Evolutionary conservation across 345 rosid genomes (phyloP), one percentile per base, ranked within the genome.

Genomic region (Sisymbrium irio): DNA sequence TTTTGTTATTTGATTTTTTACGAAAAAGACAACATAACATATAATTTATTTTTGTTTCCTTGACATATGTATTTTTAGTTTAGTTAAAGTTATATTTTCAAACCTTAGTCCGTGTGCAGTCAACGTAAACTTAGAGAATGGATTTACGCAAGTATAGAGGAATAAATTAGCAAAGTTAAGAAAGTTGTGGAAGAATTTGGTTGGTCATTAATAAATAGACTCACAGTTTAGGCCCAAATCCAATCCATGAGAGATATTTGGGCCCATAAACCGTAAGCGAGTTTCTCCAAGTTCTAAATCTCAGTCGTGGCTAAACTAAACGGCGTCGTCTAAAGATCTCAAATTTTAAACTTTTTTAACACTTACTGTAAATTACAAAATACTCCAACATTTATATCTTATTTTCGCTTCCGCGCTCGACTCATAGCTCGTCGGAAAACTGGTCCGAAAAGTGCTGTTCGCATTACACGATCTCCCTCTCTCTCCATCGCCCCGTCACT

Each of bases 401-500:
- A 18, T 35, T 35, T 36, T 35, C 63, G 62, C 44, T 35, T 57
- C 62, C 62, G 28, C 63, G 44, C 44, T 58, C 63, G 41, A 20
- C 44, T 58, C 44, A 28, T 20, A 33, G 62, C 4, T 33, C 42
- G 62, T 56, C 40, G 9, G 27, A 57, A 57, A 35, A 58, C 63
- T 58, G 28, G 28, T 56, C 40, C 58, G 4, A 11, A 22, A 53
- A 32, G 3, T 56, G 36, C 39, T 55, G 39, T 35, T 12, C 42
- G 62, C 63, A 35, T 35, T 15, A 58, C 63, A 58, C n/a, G 63
- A 58, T 35, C 63, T 58, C 63, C 18, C 28, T 27, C 63, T 58
- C 44, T 35, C 44, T 58, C 44, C 63, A 58, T 58, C 63, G 15
- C 19, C 61, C 61, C 61, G 27, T 65, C 66, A 56, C 72, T 57